Evolutionary conservation across 495 filamentous ascomycete species (phyloP).

Genomic region (Tricharina praecox): DNA sequence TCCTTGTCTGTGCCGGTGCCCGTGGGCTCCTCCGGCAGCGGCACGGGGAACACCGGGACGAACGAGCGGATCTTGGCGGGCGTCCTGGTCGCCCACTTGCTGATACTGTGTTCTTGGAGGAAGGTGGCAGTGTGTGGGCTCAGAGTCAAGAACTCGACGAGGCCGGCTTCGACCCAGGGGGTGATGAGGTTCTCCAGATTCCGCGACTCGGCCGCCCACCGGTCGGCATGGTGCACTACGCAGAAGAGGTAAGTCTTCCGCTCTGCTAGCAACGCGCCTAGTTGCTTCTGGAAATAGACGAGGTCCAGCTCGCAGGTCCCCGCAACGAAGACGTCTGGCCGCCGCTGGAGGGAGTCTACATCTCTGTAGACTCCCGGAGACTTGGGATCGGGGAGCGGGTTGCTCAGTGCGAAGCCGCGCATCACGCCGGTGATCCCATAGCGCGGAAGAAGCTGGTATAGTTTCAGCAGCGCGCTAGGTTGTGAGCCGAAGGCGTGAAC

Average conservation of each 20-base stretch:
- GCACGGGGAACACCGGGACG: slow-evolving; percentile 14
- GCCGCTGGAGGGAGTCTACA: neutral
- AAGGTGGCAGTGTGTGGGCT: slow-evolving; percentile 15
- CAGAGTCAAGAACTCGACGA: slow-evolving; percentile 19
- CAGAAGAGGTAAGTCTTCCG: slow-evolving; percentile 22
- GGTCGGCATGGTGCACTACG: slow-evolving; percentile 22
- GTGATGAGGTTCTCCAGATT: slow-evolving; percentile 5
- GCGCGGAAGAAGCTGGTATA: slow-evolving; percentile 17
- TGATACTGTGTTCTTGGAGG: slow-evolving; percentile 10
- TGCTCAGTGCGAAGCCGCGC: slow-evolving; percentile 10
- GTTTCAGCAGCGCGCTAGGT: slow-evolving; percentile 7
- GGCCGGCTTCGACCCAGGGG: slow-evolving; percentile 15
- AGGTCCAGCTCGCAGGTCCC: slow-evolving; percentile 23
- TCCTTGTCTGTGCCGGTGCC: neutral
- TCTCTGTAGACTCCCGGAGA: slow-evolving; percentile 3
- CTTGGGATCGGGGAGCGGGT: slow-evolving; percentile 5
- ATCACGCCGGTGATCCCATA: slow-evolving; percentile 22
- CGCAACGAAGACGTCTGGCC: slow-evolving; percentile 15
- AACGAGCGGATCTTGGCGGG: slow-evolving; percentile 6
- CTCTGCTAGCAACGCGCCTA: slow-evolving; percentile 11
- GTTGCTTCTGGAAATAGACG: neutral
- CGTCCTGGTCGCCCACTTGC: slow-evolving; percentile 10
- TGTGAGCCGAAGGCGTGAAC: slow-evolving; percentile 22
- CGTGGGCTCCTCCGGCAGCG: neutral
- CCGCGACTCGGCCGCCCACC: slow-evolving; percentile 10